A percentile compares a stretch with the other conserved stretches of the same genome.
Evolutionary conservation across 305 asterid species (phyloP).

Genomic region (Fraxinus sp.): DNA sequence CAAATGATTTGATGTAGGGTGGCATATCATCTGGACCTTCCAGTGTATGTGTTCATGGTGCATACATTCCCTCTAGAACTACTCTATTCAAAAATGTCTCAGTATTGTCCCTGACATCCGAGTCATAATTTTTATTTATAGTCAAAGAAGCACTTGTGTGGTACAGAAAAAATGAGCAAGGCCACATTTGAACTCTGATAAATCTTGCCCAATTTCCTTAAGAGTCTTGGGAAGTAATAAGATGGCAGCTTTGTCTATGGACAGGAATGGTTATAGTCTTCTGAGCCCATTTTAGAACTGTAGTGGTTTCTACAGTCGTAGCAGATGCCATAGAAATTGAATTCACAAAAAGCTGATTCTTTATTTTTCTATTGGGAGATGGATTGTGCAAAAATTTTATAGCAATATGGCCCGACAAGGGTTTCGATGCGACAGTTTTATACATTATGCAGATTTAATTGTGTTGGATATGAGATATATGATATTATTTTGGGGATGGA

Average conservation of each 20-base stretch:
- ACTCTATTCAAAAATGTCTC: slow-evolving; percentile 80
- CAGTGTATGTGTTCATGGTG: too few relatives aligned
- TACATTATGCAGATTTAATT: too few relatives aligned
- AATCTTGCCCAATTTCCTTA: slow-evolving; percentile 81
- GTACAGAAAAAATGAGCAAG: slow-evolving; percentile 88
- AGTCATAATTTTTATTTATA: slow-evolving; percentile 84
- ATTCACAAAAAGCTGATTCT: slow-evolving; percentile 25
- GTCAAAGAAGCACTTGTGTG: slow-evolving; percentile 98
- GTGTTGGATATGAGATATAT: too few relatives aligned
- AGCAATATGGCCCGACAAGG: background rate
- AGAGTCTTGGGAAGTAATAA: slow-evolving; percentile 74
- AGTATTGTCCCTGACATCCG: slow-evolving; percentile 84
- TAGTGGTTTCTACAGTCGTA: slow-evolving; percentile 29
- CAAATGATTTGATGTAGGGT: slow-evolving; percentile 90
- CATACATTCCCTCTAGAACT: slow-evolving; percentile 99
- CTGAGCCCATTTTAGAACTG: slow-evolving; percentile 74
- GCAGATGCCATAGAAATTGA: slow-evolving; percentile 36
- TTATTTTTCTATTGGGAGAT: slow-evolving; percentile 4
- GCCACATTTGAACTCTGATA: slow-evolving; percentile 78
- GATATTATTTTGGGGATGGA: too few relatives aligned
- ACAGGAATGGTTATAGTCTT: slow-evolving; percentile 69
- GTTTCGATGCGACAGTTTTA: background rate
- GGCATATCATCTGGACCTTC: slow-evolving; percentile 99
- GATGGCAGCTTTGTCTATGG: slow-evolving; percentile 83
- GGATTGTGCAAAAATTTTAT: background rate